Conservation (phyloP, 31 red algal genomes). For the Asparagopsis taxiformis region DNA sequence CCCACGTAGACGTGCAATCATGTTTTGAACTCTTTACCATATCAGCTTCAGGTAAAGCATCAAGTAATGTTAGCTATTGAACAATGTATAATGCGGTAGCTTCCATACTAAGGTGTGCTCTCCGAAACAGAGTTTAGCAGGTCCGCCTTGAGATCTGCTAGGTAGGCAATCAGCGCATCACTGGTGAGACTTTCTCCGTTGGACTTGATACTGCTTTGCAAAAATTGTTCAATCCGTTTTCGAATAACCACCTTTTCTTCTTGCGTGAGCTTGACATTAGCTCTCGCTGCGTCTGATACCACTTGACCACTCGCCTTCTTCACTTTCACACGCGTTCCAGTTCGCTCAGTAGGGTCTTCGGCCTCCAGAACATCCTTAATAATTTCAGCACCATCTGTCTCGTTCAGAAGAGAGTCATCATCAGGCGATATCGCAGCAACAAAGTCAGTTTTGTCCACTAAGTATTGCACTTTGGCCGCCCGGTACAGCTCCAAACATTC, state of each 20-base stretch:
- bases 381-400: slow-evolving; percentile 9
- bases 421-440: slow-evolving; percentile 2
- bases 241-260: not conserved
- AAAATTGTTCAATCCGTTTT: not conserved
- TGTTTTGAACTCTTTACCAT: too few relatives aligned
- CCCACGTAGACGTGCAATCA: too few relatives aligned
- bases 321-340: not conserved
- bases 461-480: not conserved
- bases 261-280: not conserved
- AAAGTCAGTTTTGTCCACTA: slow-evolving; percentile 31
- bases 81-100: too few relatives aligned
- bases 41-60: too few relatives aligned
- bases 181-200: slow-evolving; percentile 6
- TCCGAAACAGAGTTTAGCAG: not conserved
- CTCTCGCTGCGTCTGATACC: not conserved
- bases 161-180: not conserved
- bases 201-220: slow-evolving; percentile 4
- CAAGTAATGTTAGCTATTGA: too few relatives aligned
- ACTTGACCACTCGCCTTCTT: not conserved
- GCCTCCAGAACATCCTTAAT: slow-evolving; percentile 5
- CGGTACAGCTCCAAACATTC: slow-evolving; percentile 17
- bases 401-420: slow-evolving; percentile 6
- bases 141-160: slow-evolving; percentile 7
- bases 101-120: too few relatives aligned
- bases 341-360: too few relatives aligned